These are phyloP conservation scores for Calonectria honghensis DNA, from an alignment of 2,329 filamentous ascomycete species.

Conservation along the genomic window DNA sequence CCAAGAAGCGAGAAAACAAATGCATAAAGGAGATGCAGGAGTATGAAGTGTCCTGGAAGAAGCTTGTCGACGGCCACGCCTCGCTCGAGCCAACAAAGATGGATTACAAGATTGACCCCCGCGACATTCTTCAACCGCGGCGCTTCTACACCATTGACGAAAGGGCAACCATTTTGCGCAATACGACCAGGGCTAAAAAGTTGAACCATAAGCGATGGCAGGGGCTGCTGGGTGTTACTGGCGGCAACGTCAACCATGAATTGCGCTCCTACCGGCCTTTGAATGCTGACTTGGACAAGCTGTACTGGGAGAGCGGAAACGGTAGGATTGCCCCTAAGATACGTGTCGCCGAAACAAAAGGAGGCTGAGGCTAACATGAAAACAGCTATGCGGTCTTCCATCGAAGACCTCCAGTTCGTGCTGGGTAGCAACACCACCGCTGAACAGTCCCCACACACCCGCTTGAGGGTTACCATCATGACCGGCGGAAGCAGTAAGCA, in stretches of 20 bases:
- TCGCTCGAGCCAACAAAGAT: neutral
- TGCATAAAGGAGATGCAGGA: constrained; percentile 14
- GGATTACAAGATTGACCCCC: neutral
- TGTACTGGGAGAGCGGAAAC: constrained; percentile 25
- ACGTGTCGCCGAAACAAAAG: neutral
- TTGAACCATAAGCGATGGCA: neutral
- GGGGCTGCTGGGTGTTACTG: neutral
- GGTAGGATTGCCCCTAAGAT: neutral
- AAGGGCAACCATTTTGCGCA: neutral
- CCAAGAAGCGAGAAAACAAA: neutral
- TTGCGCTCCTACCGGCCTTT: neutral
- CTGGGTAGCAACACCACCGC: neutral
- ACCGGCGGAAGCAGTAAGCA: constrained; percentile 34
- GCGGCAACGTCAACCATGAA: constrained; percentile 12
- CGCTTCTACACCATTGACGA: neutral
- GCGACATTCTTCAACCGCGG: neutral
- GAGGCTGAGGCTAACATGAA: neutral
- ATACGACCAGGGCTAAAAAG: neutral
- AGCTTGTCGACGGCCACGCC: neutral
- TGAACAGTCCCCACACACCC: neutral
- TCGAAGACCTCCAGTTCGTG: neutral
- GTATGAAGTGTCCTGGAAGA: constrained; percentile 18
- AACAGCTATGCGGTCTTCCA: constrained; percentile 31
- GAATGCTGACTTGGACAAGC: neutral
- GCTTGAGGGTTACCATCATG: constrained; percentile 24